phyloP scores from a whole-genome alignment of 495 filamentous ascomycete genomes.

The Penicillium silybi region DNA sequence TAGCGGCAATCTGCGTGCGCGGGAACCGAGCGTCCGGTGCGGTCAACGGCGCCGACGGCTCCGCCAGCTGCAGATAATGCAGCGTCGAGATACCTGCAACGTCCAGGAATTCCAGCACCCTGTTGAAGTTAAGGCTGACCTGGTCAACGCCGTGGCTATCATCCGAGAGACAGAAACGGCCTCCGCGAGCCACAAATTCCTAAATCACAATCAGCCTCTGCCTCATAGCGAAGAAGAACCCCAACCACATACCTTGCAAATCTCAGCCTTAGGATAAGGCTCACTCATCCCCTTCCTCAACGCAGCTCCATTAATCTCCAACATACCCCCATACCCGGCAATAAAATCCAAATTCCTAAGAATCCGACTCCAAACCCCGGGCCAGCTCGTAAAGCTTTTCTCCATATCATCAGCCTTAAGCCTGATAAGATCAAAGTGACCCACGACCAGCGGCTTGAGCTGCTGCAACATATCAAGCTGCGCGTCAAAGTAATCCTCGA shows the following conservation, averaged over 20 bases:
- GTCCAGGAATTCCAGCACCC: slow-evolving; percentile 56
- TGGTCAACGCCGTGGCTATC: slow-evolving; percentile 86
- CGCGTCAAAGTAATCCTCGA: slow-evolving; percentile 78
- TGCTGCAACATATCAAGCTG: slow-evolving; percentile 75
- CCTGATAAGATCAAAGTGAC: slow-evolving; percentile 90
- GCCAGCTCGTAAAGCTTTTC: slow-evolving; percentile 49
- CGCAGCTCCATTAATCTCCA: slow-evolving; percentile 85
- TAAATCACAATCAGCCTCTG: slow-evolving; percentile 22
- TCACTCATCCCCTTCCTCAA: slow-evolving; percentile 86
- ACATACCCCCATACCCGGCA: slow-evolving; percentile 66
- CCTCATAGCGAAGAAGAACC: not conserved
- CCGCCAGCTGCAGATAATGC: slow-evolving; percentile 36
- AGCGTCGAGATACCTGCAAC: slow-evolving; percentile 42
- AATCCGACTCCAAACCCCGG: slow-evolving; percentile 67
- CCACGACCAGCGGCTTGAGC: slow-evolving; percentile 76
- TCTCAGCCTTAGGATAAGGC: slow-evolving; percentile 77
- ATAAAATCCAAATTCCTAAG: slow-evolving; percentile 70
- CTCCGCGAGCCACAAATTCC: slow-evolving; percentile 62
- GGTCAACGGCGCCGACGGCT: slow-evolving; percentile 12
- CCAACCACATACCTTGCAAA: slow-evolving; percentile 62
- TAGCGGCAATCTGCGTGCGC: slow-evolving; percentile 27
- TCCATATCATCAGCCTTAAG: slow-evolving; percentile 68
- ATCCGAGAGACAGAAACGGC: slow-evolving; percentile 81
- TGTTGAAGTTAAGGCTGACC: slow-evolving; percentile 64
- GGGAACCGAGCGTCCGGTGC: slow-evolving; percentile 41